Evolutionary conservation across 2,329 filamentous ascomycete species (phyloP).

Genomic region (Verticillium tricorpus): DNA sequence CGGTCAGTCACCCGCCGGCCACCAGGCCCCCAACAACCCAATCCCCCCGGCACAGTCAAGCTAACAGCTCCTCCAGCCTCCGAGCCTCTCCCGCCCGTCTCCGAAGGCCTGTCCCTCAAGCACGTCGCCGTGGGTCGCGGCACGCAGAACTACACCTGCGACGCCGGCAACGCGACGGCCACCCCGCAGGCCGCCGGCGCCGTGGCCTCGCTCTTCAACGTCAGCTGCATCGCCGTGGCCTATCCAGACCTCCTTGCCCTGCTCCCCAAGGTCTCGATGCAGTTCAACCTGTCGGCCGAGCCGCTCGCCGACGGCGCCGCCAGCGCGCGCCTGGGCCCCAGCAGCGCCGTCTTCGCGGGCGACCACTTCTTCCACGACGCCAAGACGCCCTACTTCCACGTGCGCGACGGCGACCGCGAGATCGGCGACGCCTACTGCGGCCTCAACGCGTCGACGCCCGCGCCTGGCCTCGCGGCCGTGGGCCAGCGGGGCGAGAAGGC

Average conservation of each 20-base stretch:
- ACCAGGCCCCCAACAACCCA: too few relatives aligned
- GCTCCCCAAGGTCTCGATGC: conserved; percentile 64
- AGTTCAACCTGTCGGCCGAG: conserved; percentile 50
- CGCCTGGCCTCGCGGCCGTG: conserved; percentile 55
- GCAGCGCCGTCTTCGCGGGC: conserved; percentile 62
- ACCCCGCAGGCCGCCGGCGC: conserved; percentile 67
- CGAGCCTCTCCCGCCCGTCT: conserved; percentile 55
- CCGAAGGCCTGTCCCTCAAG: conserved; percentile 51
- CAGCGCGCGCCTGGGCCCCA: conserved; percentile 41
- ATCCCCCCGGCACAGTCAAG: conserved; percentile 5
- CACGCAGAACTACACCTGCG: conserved; percentile 85
- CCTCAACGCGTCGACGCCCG: conserved; percentile 56
- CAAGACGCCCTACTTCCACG: conserved; percentile 75
- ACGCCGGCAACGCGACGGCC: conserved; percentile 51
- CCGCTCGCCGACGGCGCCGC: conserved; percentile 9
- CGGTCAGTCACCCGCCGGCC: conserved; percentile 28
- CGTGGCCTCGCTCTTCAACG: conserved; percentile 81
- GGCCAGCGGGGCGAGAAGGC: conserved; percentile 63
- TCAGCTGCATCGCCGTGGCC: conserved; percentile 69
- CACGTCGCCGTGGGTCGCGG: conserved; percentile 59
- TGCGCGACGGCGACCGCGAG: conserved; percentile 52
- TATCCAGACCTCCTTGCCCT: conserved; percentile 62
- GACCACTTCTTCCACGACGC: conserved; percentile 75
- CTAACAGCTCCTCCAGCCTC: conserved; percentile 39
- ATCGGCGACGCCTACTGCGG: conserved; percentile 59